Evolutionary conservation across 352 stramenopile species (phyloP), one percentile per base, ranked within the genome.

Genomic region (Phytophthora rubi): DNA sequence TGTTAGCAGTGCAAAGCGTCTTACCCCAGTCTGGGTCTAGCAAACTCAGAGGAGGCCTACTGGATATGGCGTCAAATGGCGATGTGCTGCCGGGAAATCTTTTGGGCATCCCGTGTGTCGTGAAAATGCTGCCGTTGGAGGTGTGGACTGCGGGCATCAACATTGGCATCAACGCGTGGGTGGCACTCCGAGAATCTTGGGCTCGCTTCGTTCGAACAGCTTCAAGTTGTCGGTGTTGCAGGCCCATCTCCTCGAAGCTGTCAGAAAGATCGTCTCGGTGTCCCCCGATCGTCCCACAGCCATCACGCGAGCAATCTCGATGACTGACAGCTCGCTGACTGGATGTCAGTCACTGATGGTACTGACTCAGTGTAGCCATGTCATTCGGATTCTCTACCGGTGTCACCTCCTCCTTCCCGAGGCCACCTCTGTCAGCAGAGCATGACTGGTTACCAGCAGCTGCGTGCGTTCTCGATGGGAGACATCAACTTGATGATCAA

Each of bases 41-140:
- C 26, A 30, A 30, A 30, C 26, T 30, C 26, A 30, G 26, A 30
- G 26, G 26, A 30, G 26, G 26, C 4, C 23, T 5, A 30, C 26
- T 30, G 26, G 26, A 30, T 30, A 30, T 30, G 26, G 15, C 16
- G 42, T 48, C 42, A 15, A 48, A 58, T 13, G 52, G n/a, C 44
- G 65, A 68, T 68, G 51, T 12, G 53, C 52, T 48, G 8, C 42
- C 42, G 52, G 59, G 53, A 18, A 59, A 73, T 73, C 59, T 62
- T 62, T 39, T 5, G n/a, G n/a, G 16, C 42, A 48, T 48, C 42
- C 18, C 42, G 42, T 23, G 15, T 6, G 42, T 48, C 59, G 65
- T 68, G 58, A 59, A 44, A 63, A 73, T 69, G 26, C 66, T 69
- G 59, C 53, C 66, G 59, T 54, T 64, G n/a, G 30, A 37, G 16